Base-by-base conservation (phyloP, 768 basidiomycete genomes). In the Boletus vermiculosoides region DNA sequence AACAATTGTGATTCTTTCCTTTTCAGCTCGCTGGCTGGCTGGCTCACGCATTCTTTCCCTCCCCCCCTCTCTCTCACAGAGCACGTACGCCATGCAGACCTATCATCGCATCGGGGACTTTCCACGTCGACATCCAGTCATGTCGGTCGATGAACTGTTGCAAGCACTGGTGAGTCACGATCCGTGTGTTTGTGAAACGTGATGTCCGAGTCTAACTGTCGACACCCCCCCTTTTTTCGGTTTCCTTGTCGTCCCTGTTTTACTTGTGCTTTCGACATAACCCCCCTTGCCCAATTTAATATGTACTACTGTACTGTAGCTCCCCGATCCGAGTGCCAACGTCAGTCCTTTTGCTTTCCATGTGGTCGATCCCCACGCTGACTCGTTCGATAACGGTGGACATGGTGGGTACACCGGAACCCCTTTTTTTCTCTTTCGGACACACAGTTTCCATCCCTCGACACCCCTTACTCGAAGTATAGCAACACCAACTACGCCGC, bases 391-490 rank as follows among this genome's bases (percentile, higher is more conserved):
- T 36, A 8, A 22, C 4, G 47, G 8, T 15, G 31, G 3, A 8
- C 45, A 4, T 22, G 31, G 31, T 12, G 13, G 9, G n/a, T 16
- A 33, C 15, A 10, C 10, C 22, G 7, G 3, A 23, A 48, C 31
- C 13, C 7, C 3, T 4, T 4, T 10, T 18, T 18, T 31, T 31
- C 7, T 28, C 4, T 28, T 28, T n/a, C n/a, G 4, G 12, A 12
- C 3, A 34, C 2, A 15, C 13, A 68, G 66, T 33, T 46, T 47
- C 57, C 54, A 22, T 57, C 22, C 20, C 55, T 66, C 15, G 60
- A 66, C 18, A 66, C 66, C 11, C 50, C 48, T 11, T 63, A 59
- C 41, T 63, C 61, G 25, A 57, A 56, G 47, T 61, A 60, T 44
- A 34, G 33, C 39, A 55, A 55, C 28, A 57, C 55, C 47, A 61